Evolutionary conservation across 164 flowering plant species (phyloP).

Genomic region (Dillenia turbinata): DNA sequence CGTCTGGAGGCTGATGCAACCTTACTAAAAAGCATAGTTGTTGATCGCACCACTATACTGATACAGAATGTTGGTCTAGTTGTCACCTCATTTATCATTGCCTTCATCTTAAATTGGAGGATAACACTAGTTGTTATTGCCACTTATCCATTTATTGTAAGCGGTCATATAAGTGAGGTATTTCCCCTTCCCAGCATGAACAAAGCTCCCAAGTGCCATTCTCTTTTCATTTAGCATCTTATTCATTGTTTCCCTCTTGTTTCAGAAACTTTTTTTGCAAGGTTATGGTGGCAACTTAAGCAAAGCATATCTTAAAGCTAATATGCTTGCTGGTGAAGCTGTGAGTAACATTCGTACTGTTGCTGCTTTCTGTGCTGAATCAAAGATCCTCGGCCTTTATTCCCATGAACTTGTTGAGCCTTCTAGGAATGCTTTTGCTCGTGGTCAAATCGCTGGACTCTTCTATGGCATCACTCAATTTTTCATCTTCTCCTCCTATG

Average conservation of each 20-base stretch:
- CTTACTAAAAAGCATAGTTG: conserved; percentile 66
- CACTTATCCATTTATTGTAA: conserved; percentile 69
- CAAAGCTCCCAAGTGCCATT: background rate
- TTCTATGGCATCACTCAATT: conserved; percentile 87
- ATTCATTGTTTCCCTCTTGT: background rate
- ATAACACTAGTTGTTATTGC: conserved; percentile 82
- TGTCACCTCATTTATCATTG: conserved; percentile 65
- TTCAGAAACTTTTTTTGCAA: conserved; percentile 89
- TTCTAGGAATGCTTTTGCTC: conserved; percentile 54
- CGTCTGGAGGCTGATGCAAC: conserved; percentile 86
- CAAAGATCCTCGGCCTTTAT: conserved; percentile 77
- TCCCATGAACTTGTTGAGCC: conserved; percentile 73
- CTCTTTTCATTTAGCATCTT: background rate
- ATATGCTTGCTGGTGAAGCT: conserved; percentile 96
- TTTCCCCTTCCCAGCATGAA: background rate
- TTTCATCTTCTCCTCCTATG: conserved; percentile 91
- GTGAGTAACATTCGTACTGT: conserved; percentile 93
- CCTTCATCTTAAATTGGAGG: conserved; percentile 92
- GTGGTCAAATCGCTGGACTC: conserved; percentile 92
- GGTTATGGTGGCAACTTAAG: conserved; percentile 95
- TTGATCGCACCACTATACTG: conserved; percentile 79
- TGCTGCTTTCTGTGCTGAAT: conserved; percentile 89
- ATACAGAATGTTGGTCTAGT: conserved; percentile 65
- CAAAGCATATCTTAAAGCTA: conserved; percentile 91
- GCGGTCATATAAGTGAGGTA: conserved; percentile 95